phyloP scores from a whole-genome alignment of 2,329 filamentous ascomycete genomes.

The Cryphonectria naterciae region DNA sequence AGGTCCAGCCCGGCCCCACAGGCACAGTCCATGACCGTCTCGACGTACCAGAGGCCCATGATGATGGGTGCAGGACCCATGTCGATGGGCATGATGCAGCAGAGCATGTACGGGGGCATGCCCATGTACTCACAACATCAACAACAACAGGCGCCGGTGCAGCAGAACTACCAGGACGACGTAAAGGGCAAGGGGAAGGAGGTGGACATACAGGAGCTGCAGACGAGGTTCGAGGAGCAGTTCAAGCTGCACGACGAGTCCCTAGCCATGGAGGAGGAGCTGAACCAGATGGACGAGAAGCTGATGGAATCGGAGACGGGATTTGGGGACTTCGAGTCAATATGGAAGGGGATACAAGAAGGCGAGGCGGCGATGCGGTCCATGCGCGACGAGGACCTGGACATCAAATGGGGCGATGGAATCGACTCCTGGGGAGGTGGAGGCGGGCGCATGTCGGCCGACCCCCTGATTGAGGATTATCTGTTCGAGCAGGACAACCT shows the following conservation, averaged over 20 bases:
- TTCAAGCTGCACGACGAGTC: conserved; percentile 60
- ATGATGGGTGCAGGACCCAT: conserved; percentile 57
- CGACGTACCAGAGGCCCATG: conserved; percentile 61
- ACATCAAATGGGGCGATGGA: conserved; percentile 51
- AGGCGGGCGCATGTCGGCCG: conserved; percentile 62
- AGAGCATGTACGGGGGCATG: conserved; percentile 59
- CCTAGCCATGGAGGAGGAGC: conserved; percentile 78
- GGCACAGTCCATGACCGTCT: conserved; percentile 45
- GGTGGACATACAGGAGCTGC: conserved; percentile 74
- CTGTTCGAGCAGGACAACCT: conserved; percentile 95
- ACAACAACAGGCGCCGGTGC: conserved; percentile 36
- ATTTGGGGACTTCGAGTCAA: conserved; percentile 86
- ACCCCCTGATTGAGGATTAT: conserved; percentile 85
- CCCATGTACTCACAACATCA: conserved; percentile 47
- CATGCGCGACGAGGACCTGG: conserved; percentile 68
- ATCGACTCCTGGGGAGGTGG: conserved; percentile 71
- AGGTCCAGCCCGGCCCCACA: conserved; percentile 64
- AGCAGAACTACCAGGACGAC: conserved; percentile 49
- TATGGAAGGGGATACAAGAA: conserved; percentile 83
- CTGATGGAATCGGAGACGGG: conserved; percentile 71
- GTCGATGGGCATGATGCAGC: conserved; percentile 58
- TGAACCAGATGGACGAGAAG: conserved; percentile 79
- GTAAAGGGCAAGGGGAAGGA: conserved; percentile 86
- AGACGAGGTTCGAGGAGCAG: conserved; percentile 44
- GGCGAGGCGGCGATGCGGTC: conserved; percentile 72